A percentile compares a stretch with the other conserved stretches of the same genome.
Conservation (phyloP, 2,329 filamentous ascomycete genomes). For the Aspergillus aculeatus region DNA sequence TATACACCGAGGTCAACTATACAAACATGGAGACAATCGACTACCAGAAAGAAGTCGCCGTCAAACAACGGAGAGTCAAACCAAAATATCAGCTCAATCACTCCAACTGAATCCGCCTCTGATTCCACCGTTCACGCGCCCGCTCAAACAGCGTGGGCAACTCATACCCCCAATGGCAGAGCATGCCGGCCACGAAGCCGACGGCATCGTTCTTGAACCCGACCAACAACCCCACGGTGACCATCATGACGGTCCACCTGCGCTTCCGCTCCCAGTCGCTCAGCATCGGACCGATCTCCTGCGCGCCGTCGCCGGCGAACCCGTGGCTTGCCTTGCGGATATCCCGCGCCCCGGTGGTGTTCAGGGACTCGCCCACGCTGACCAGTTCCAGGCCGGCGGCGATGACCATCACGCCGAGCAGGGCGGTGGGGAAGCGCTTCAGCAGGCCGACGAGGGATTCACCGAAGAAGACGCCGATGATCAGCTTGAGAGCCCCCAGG, state of each 20-base stretch:
- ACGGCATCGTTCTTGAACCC: slow-evolving; percentile 89
- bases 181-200: slow-evolving; percentile 77
- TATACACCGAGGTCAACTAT: neutral
- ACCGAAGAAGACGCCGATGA: slow-evolving; percentile 73
- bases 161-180: slow-evolving; percentile 70
- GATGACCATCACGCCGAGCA: slow-evolving; percentile 85
- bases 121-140: slow-evolving; percentile 24
- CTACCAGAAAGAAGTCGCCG: too few relatives aligned
- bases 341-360: slow-evolving; percentile 67
- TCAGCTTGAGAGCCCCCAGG: slow-evolving; percentile 71
- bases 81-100: neutral
- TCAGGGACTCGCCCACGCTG: slow-evolving; percentile 79
- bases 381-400: slow-evolving; percentile 85
- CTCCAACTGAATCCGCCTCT: slow-evolving; percentile 31
- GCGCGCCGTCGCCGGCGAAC: slow-evolving; percentile 24
- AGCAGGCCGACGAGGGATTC: slow-evolving; percentile 71
- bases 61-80: too few relatives aligned
- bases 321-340: slow-evolving; percentile 42
- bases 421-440: slow-evolving; percentile 67
- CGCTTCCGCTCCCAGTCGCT: slow-evolving; percentile 68
- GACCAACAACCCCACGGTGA: slow-evolving; percentile 76
- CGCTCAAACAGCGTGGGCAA: slow-evolving; percentile 32
- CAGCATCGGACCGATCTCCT: slow-evolving; percentile 38
- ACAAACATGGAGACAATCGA: neutral
- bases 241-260: slow-evolving; percentile 86